Evolutionary conservation across 805 yeast species (phyloP).

Genomic region (Schwanniomyces vanrijiae): DNA sequence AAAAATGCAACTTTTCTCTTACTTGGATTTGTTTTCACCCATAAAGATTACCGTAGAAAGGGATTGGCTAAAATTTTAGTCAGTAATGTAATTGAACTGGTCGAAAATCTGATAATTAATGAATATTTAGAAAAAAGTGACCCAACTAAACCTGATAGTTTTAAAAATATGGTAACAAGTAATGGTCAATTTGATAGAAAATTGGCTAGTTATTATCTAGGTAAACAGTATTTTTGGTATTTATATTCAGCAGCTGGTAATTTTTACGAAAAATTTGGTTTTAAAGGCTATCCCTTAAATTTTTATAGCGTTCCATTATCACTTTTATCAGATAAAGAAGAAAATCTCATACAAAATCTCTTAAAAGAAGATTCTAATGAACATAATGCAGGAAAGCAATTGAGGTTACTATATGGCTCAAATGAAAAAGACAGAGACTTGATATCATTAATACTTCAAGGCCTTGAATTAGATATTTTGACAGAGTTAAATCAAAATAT

Average conservation of each 20-base stretch:
- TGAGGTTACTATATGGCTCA: slow-evolving; percentile 24
- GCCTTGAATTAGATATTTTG: slow-evolving; percentile 34
- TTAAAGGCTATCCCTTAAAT: slow-evolving; percentile 36
- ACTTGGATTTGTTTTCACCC: slow-evolving; percentile 27
- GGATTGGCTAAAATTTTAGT: slow-evolving; percentile 32
- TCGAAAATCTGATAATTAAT: slow-evolving; percentile 30
- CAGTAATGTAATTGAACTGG: slow-evolving; percentile 24
- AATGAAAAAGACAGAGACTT: slow-evolving; percentile 27
- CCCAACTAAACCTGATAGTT: slow-evolving; percentile 25
- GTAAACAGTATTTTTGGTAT: slow-evolving; percentile 38
- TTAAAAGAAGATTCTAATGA: slow-evolving; percentile 13
- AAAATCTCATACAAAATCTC: slow-evolving; percentile 16
- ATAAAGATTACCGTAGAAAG: slow-evolving; percentile 21
- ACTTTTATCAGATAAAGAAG: slow-evolving; percentile 14
- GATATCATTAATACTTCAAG: slow-evolving; percentile 30
- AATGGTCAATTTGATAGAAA: slow-evolving; percentile 27
- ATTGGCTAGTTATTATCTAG: slow-evolving; percentile 33
- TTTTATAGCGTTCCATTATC: slow-evolving; percentile 31
- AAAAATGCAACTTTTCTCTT: slow-evolving; percentile 25
- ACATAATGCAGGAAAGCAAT: slow-evolving; percentile 24
- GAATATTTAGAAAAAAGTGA: slow-evolving; percentile 22
- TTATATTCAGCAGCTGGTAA: slow-evolving; percentile 76
- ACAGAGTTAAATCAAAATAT: slow-evolving; percentile 35
- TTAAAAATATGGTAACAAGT: slow-evolving; percentile 29
- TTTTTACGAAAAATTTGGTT: slow-evolving; percentile 66